Conservation (phyloP, 176 grass and related monocot species). For the Cocos nucifera region DNA sequence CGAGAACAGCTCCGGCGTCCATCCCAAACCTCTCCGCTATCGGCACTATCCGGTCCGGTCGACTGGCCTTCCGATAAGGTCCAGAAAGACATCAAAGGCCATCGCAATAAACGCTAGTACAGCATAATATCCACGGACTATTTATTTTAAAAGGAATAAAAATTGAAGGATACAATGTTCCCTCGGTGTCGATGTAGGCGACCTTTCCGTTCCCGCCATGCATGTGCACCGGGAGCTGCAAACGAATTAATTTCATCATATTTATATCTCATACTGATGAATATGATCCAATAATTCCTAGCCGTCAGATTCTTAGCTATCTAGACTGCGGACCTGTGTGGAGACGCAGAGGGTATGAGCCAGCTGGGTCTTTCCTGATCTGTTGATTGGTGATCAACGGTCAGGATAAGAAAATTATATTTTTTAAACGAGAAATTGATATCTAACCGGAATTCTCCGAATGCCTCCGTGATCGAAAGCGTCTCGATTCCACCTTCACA, state of each 20-base stretch:
- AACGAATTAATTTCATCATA: not conserved
- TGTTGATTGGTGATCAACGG: slow-evolving; percentile 7
- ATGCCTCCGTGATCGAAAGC: slow-evolving; percentile 84
- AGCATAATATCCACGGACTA: too few relatives aligned
- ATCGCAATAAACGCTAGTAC: too few relatives aligned
- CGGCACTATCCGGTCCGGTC: slow-evolving; percentile 81
- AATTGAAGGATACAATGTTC: slow-evolving; percentile 8
- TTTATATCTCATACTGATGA: not conserved
- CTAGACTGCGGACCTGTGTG: slow-evolving; percentile 35
- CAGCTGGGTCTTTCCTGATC: slow-evolving; percentile 84
- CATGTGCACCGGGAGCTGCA: slow-evolving; percentile 76
- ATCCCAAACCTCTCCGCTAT: slow-evolving; percentile 96
- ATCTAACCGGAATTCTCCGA: slow-evolving; percentile 76
- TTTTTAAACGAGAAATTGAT: slow-evolving; percentile 3
- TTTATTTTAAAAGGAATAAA: too few relatives aligned
- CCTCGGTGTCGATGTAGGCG: slow-evolving; percentile 44
- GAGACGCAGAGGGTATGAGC: slow-evolving; percentile 77
- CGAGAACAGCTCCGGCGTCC: slow-evolving; percentile 73
- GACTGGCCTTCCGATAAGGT: slow-evolving; percentile 18
- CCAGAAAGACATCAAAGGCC: too few relatives aligned
- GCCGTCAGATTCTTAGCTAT: too few relatives aligned
- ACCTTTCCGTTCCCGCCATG: slow-evolving; percentile 93
- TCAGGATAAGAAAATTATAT: too few relatives aligned
- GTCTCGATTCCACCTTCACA: slow-evolving; percentile 86
- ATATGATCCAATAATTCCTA: too few relatives aligned